Conservation (phyloP, 192 early-diverging fungal species). For the Jimgerdemannia flammicorona region DNA sequence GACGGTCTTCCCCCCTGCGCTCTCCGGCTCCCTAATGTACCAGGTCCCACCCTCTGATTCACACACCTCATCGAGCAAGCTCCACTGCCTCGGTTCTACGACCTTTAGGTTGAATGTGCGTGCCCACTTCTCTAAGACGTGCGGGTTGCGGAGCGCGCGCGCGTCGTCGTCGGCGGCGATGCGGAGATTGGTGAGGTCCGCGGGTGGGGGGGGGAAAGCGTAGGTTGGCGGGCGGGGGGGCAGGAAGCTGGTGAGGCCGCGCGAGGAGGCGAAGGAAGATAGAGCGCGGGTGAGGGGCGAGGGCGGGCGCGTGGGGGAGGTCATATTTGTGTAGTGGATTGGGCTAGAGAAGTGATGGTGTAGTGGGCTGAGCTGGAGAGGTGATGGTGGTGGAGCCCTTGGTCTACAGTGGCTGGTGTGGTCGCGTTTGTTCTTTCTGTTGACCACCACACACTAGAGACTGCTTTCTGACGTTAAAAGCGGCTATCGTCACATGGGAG, state of each 20-base stretch:
- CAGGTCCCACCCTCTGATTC: no score
- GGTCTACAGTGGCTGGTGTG: no score
- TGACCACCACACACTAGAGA: no score
- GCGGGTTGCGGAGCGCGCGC: not conserved
- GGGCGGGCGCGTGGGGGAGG: no score
- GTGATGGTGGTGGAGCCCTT: no score
- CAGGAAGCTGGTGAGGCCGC: not conserved
- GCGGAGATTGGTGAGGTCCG: not conserved
- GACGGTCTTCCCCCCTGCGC: not conserved
- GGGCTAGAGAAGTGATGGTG: no score
- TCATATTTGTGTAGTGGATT: no score
- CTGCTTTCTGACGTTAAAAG: no score
- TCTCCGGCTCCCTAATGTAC: not conserved
- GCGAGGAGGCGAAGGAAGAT: not conserved
- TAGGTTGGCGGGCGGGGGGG: not conserved
- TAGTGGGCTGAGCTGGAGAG: no score
- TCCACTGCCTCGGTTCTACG: not conserved
- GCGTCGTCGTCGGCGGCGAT: not conserved
- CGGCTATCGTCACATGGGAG: no score
- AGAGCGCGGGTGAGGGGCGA: not conserved
- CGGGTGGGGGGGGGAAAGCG: not conserved
- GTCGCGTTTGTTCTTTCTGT: no score
- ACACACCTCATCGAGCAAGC: not conserved
- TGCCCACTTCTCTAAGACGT: not conserved
- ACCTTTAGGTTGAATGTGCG: not conserved